phyloP scores from a whole-genome alignment of 495 filamentous ascomycete genomes.

The Staphylotrichum longicolle region DNA sequence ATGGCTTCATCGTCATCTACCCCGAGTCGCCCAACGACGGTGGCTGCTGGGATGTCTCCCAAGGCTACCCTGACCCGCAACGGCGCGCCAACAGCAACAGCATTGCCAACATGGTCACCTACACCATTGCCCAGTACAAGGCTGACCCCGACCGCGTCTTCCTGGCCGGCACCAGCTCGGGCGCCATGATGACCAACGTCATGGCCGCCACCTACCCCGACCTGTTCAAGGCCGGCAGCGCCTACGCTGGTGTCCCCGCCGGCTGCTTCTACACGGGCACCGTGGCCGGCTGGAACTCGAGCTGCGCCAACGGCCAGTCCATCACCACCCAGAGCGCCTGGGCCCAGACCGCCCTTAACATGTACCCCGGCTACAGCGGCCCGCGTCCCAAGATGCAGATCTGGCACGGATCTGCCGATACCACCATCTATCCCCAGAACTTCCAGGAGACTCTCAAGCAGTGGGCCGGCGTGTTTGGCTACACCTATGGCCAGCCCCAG shows the following conservation, averaged over 20 bases:
- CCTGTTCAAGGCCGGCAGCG: slow-evolving; percentile 54
- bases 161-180: slow-evolving; percentile 53
- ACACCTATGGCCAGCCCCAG: slow-evolving; percentile 35
- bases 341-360: slow-evolving; percentile 43
- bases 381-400: slow-evolving; percentile 56
- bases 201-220: slow-evolving; percentile 58
- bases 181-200: slow-evolving; percentile 54
- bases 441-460: slow-evolving; percentile 53
- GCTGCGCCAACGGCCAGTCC: slow-evolving; percentile 44
- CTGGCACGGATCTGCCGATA: slow-evolving; percentile 51
- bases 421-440: slow-evolving; percentile 44
- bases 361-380: slow-evolving; percentile 53
- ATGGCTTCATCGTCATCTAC: slow-evolving; percentile 60
- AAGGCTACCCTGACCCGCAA: slow-evolving; percentile 53
- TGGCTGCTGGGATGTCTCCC: slow-evolving; percentile 62
- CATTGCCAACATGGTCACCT: slow-evolving; percentile 62
- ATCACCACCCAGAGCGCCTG: slow-evolving; percentile 43
- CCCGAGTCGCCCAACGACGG: slow-evolving; percentile 48
- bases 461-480: slow-evolving; percentile 50
- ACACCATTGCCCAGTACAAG: slow-evolving; percentile 47
- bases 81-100: slow-evolving; percentile 56
- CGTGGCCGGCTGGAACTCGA: slow-evolving; percentile 46
- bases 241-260: slow-evolving; percentile 59
- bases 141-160: slow-evolving; percentile 52
- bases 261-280: slow-evolving; percentile 56